Base-by-base conservation (phyloP, 2,329 filamentous ascomycete species). In the Apiospora pterosperma region DNA sequence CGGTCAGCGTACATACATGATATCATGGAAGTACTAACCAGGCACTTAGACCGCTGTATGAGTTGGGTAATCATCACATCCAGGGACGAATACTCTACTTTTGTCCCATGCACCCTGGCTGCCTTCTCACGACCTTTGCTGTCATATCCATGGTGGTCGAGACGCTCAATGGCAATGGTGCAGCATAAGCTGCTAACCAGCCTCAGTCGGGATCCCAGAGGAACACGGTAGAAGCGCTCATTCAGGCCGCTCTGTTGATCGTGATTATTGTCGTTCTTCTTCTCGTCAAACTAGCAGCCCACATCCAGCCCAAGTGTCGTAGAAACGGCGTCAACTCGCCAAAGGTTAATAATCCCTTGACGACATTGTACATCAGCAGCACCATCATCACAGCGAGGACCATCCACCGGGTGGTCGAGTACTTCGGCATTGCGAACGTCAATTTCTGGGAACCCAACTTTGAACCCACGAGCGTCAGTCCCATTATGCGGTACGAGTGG, bases 331-430 rank as follows among this genome's bases (percentile, higher is more conserved):
- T 78, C 62, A 75, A 74, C 65, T 68, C 70, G 25, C 36, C 28
- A 62, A 73, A 72, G 31, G 72, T 82, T 36, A 67, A 69, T 52
- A 73, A 67, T 41, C 72, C 78, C 2, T 75, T 88, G 5, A 69
- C 76, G 61, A 84, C 81, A 12, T 77, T 89, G 2, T 88, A 88
- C 70, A 70, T 75, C 41, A 84, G 81, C 65, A 81, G 81, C 11
- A 63, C 69, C 0, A 75, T 88, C 55, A 82, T 89, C 64, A 74
- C 83, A 7, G 72, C 78, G 1, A 81, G 87, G 25, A 88, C 85
- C 63, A 79, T 88, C 63, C 89, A 81, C 71, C 82, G 87, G 8
- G 79, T 85, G 0, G 79, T 86, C n/a, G 85, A 89, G 73, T 88
- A 85, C 75, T 88, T 87, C 67, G 79, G 78, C 61, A 71, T 83